phyloP scores from a whole-genome alignment of 169 alveolate genomes.

The Perkinsus olseni region DNA sequence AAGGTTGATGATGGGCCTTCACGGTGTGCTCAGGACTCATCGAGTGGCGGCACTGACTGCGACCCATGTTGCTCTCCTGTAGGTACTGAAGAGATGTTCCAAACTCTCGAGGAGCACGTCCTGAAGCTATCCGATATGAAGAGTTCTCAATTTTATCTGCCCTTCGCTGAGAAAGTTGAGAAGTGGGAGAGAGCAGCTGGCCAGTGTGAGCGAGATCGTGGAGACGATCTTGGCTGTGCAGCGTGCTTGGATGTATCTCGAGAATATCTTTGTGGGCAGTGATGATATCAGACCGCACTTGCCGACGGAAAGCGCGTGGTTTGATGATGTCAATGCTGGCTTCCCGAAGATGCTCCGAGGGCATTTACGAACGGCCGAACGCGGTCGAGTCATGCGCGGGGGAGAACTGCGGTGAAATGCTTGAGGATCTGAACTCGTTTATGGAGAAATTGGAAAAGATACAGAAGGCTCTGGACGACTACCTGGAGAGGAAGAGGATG shows the following conservation, averaged over 20 bases:
- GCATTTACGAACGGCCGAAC: slow-evolving; percentile 20
- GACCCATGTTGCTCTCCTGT: not conserved
- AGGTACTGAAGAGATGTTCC: slow-evolving; percentile 26
- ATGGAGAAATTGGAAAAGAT: slow-evolving; percentile 63
- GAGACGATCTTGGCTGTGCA: slow-evolving; percentile 43
- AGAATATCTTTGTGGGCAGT: slow-evolving; percentile 44
- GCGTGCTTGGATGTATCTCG: slow-evolving; percentile 47
- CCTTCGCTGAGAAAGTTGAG: slow-evolving; percentile 39
- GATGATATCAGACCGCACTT: slow-evolving; percentile 48
- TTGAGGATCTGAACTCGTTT: slow-evolving; percentile 5
- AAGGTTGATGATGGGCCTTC: no score
- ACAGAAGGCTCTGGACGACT: slow-evolving; percentile 81
- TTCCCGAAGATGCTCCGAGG: slow-evolving; percentile 14
- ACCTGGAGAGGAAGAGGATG: slow-evolving; percentile 78
- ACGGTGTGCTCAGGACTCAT: no score
- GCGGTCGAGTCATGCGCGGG: slow-evolving; percentile 22
- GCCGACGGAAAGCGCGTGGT: slow-evolving; percentile 43
- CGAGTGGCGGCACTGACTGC: no score
- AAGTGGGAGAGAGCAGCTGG: slow-evolving; percentile 45
- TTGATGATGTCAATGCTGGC: slow-evolving; percentile 24
- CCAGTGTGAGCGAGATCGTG: slow-evolving; percentile 41
- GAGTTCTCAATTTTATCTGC: slow-evolving; percentile 40
- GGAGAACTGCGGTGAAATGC: slow-evolving; percentile 17
- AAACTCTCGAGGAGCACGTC: slow-evolving; percentile 46
- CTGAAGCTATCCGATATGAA: slow-evolving; percentile 39